Conservation (phyloP, 768 basidiomycete genomes). For the Fibroporia radiculosa region DNA sequence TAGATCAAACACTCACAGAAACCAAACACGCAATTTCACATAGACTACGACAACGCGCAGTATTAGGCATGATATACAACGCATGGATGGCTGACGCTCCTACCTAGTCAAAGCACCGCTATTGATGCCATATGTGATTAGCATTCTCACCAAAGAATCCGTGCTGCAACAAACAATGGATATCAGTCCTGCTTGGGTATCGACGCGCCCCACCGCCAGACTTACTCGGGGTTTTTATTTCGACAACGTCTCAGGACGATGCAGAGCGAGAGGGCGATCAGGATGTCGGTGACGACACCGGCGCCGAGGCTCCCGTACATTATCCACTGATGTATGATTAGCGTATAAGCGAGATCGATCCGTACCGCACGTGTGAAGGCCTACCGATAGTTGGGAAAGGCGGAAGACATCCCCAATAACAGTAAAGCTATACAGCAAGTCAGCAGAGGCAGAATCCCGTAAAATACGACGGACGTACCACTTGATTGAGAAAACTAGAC, state of each 20-base stretch:
- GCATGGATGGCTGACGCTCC: neutral
- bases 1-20: conserved; percentile 9
- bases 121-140: conserved; percentile 21
- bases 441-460: neutral
- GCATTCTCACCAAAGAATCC: conserved; percentile 12
- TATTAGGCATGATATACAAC: neutral
- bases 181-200: no score
- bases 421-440: neutral
- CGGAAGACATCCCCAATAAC: neutral
- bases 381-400: conserved; percentile 3
- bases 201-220: no score
- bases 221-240: conserved; percentile 9
- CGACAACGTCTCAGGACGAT: conserved; percentile 10
- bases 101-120: conserved; percentile 20
- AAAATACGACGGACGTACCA: neutral
- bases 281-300: conserved; percentile 15
- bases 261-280: conserved; percentile 18
- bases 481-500: conserved; percentile 1
- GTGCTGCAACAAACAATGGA: conserved; percentile 9
- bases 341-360: neutral
- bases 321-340: conserved; percentile 11
- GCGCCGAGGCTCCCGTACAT: conserved; percentile 18
- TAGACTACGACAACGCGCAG: conserved; percentile 6
- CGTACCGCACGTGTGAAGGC: neutral
- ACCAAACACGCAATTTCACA: conserved; percentile 18